Percentiles rank a stretch among this genome's conserved stretches.
phyloP scores from a whole-genome alignment of 2,329 filamentous ascomycete species.

The Penicillium sp. region DNA sequence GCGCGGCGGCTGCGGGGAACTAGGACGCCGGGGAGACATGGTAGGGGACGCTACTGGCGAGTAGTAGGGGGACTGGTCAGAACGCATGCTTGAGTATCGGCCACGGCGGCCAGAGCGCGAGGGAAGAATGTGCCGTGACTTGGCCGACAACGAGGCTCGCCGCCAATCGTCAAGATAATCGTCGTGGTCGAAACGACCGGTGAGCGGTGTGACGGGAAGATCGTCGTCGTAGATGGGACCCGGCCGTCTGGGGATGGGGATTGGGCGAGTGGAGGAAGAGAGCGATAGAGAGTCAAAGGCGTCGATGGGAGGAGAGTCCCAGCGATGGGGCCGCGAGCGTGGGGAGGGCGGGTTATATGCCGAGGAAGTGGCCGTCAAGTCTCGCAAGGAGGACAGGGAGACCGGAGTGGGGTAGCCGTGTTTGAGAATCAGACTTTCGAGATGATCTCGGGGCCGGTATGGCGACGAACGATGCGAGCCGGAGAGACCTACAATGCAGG shows the following conservation, averaged over 20 bases:
- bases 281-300: constrained; percentile 28
- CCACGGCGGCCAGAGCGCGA: constrained; percentile 13
- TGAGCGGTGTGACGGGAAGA: constrained; percentile 39
- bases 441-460: constrained; percentile 32
- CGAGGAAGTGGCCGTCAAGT: constrained; percentile 38
- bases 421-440: constrained; percentile 38
- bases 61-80: constrained; percentile 34
- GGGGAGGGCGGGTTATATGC: constrained; percentile 36
- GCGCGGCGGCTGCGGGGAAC: constrained; percentile 37
- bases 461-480: constrained; percentile 23
- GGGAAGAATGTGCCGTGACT: constrained; percentile 16
- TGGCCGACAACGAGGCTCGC: constrained; percentile 22
- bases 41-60: constrained; percentile 31
- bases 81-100: constrained; percentile 31
- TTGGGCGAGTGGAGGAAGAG: constrained; percentile 35
- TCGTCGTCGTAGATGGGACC: constrained; percentile 29
- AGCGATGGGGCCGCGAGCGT: constrained; percentile 18
- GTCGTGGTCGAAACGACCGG: constrained; percentile 38
- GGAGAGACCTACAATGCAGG: constrained; percentile 26
- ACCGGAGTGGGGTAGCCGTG: constrained; percentile 41
- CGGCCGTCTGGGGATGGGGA: constrained; percentile 35
- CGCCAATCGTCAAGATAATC: constrained; percentile 36
- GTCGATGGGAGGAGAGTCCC: constrained; percentile 22
- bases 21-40: constrained; percentile 36
- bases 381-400: constrained; percentile 39